phyloP scores from a whole-genome alignment of 2,329 filamentous ascomycete genomes.

The Pyricularia grisea region DNA sequence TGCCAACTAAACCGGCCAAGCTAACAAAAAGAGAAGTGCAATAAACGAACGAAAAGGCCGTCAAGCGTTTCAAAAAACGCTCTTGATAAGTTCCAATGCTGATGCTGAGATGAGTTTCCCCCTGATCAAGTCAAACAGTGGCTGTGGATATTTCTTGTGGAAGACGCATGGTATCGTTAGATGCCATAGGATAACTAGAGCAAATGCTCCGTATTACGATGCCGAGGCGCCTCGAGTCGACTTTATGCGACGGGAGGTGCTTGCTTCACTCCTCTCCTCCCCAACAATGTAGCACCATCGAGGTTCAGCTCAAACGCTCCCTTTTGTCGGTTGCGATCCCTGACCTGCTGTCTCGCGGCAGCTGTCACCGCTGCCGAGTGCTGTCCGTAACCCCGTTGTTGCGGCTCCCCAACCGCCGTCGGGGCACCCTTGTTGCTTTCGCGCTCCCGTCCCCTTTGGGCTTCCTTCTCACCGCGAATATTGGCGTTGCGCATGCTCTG shows the following conservation, averaged over 20 bases:
- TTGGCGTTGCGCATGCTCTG: slow-evolving; percentile 80
- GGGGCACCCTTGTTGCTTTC: slow-evolving; percentile 15
- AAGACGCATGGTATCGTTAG: not conserved
- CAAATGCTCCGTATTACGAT: not conserved
- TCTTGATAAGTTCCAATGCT: not conserved
- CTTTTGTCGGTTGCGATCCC: slow-evolving; percentile 56
- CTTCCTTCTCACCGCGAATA: slow-evolving; percentile 49
- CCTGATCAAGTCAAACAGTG: not conserved
- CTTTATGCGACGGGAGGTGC: slow-evolving; percentile 30
- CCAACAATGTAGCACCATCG: slow-evolving; percentile 82
- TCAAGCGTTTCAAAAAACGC: not conserved
- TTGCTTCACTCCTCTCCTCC: slow-evolving; percentile 53
- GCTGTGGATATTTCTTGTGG: not conserved
- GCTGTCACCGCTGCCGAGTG: slow-evolving; percentile 78
- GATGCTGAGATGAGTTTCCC: not conserved
- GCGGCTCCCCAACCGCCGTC: slow-evolving; percentile 11
- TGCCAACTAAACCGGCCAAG: not conserved
- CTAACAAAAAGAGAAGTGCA: not conserved
- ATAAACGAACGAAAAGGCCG: not conserved
- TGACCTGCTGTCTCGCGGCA: slow-evolving; percentile 72
- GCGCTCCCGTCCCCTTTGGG: slow-evolving; percentile 38
- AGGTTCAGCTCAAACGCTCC: slow-evolving; percentile 88
- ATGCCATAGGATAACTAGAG: not conserved
- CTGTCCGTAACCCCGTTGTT: slow-evolving; percentile 68
- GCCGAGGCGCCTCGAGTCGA: not conserved